Percentiles rank a stretch among this genome's conserved stretches.
These are phyloP conservation scores for Epichloe typhina DNA, from an alignment of 2,329 filamentous ascomycete genomes.

Conservation along the genomic window DNA sequence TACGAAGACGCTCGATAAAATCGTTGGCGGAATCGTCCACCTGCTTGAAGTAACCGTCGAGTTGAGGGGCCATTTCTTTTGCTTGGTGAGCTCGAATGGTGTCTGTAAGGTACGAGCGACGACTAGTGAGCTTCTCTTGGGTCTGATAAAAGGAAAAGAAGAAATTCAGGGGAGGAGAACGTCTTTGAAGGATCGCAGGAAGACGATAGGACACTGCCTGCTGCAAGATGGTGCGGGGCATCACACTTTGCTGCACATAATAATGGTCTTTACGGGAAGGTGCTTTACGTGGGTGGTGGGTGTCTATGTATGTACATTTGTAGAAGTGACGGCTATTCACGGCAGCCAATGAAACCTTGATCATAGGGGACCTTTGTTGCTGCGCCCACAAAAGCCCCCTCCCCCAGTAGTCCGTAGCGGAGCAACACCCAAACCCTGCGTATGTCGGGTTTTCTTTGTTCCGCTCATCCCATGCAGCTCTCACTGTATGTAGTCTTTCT, in stretches of 20 bases:
- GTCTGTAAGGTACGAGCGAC: slow-evolving; percentile 37
- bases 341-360: slow-evolving; percentile 15
- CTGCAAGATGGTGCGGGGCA: slow-evolving; percentile 33
- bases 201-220: slow-evolving; percentile 13
- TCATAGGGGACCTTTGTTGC: background rate
- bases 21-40: slow-evolving; percentile 65
- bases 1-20: slow-evolving; percentile 81
- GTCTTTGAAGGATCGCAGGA: slow-evolving; percentile 8
- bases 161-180: slow-evolving; percentile 12
- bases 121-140: slow-evolving; percentile 4
- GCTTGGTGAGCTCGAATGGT: slow-evolving; percentile 45
- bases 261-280: no score
- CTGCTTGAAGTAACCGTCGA: slow-evolving; percentile 87
- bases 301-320: no score
- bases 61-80: slow-evolving; percentile 74
- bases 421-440: no score
- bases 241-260: slow-evolving; percentile 8
- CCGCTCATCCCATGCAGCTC: background rate
- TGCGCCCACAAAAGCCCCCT: no score
- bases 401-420: no score
- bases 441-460: slow-evolving; percentile 1
- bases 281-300: no score
- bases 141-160: slow-evolving; percentile 8
- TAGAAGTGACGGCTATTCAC: slow-evolving; percentile 14
- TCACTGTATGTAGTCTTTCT: background rate